Percentiles rank a stretch among this genome's conserved stretches.
These are phyloP conservation scores for Cladophialophora exuberans DNA, from an alignment of 2,329 filamentous ascomycete species.

Conservation along the genomic window DNA sequence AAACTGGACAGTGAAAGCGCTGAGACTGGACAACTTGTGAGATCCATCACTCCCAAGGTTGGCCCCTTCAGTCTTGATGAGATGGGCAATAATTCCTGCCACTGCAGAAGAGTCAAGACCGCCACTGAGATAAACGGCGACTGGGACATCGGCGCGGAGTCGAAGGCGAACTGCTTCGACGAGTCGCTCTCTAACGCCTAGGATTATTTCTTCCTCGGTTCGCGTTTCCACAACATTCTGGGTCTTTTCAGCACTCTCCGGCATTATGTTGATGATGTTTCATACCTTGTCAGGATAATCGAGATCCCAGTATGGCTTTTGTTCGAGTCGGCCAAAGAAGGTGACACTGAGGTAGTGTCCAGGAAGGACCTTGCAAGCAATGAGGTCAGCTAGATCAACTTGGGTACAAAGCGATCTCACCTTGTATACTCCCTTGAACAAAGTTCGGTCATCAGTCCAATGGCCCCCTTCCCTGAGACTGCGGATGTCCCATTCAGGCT, in stretches of 20 bases:
- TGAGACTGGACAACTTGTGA: conserved; percentile 36
- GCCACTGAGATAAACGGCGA: conserved; percentile 61
- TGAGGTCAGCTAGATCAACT: background rate
- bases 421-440: background rate
- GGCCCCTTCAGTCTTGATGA: conserved; percentile 41
- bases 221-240: conserved; percentile 45
- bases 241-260: conserved; percentile 22
- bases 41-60: background rate
- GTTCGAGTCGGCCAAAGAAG: conserved; percentile 42
- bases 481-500: conserved; percentile 56
- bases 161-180: conserved; percentile 58
- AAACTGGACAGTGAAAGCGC: conserved; percentile 59
- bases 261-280: conserved; percentile 37
- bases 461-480: background rate
- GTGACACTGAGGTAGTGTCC: conserved; percentile 50
- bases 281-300: conserved; percentile 54
- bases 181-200: conserved; percentile 53
- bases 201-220: conserved; percentile 55
- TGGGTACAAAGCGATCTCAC: background rate
- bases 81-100: conserved; percentile 59
- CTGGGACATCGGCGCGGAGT: conserved; percentile 58
- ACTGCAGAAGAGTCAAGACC: conserved; percentile 62
- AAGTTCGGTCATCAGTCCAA: background rate
- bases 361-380: conserved; percentile 36
- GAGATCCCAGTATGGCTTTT: conserved; percentile 57